Evolutionary conservation across 805 yeast genomes (phyloP), one percentile per base, ranked within the genome.

Genomic region (Candida xyloterini): DNA sequence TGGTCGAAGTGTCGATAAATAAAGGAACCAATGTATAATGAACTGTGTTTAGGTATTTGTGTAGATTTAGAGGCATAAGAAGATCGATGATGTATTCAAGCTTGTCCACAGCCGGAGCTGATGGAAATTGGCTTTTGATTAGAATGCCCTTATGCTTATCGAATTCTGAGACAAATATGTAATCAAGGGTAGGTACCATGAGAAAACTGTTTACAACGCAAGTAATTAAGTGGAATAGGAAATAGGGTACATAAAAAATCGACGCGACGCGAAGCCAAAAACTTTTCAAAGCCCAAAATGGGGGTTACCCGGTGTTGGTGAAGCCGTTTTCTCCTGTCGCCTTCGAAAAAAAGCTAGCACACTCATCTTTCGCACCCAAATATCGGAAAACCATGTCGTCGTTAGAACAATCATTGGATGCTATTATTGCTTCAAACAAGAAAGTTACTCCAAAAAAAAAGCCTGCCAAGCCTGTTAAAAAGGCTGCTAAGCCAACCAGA

Each of bases 381-480:
- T 18, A 13, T n/a, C 7, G 16, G 16, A 14, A 43, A 30, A 61
- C 37, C 43, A 85, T 83, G 90, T 83, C 95, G 62, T 75, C 84
- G 57, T 77, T 91, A 69, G 96, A 91, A 70, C 84, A 86, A 71
- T 87, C 97, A 35, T 79, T 91, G 60, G 99, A 91, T 71, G 97
- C 89, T 56, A 91, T 91, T 65, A 85, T 91, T 60, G 78, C 95
- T 44, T 67, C 85, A 48, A 57, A 49, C 43, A 54, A 47, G 33
- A 56, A 50, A 47, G 40, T 56, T 22, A 58, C 65, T 30, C 64
- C 63, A 29, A 59, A 66, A 33, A 63, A 48, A 29, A 55, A 47
- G 51, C 42, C 44, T 32, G 47, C 42, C 40, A 66, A 57, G 59
- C 62, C 49, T 18, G 47, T 54, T 10, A 53, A 55, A 27, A 63